Percentiles rank a stretch among this genome's conserved stretches.
phyloP scores from a whole-genome alignment of 345 rosid genomes.

The Luvunga scandens region DNA sequence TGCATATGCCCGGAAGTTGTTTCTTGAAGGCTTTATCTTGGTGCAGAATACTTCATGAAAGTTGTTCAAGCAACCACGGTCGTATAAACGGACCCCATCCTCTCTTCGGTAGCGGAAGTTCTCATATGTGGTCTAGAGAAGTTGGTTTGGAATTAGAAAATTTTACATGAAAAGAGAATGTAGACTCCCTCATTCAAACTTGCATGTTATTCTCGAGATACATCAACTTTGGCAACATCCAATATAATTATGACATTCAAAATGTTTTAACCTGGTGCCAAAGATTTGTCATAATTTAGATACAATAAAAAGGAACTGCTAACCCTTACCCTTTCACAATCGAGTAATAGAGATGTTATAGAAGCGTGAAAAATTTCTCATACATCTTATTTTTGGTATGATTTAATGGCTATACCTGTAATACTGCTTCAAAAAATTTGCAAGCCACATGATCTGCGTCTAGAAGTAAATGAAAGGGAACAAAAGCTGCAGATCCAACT shows the following conservation, averaged over 20 bases:
- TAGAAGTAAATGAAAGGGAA: not conserved
- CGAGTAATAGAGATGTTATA: not conserved
- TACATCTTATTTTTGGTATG: not conserved
- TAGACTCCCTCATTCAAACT: not conserved
- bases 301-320: not conserved
- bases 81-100: conserved; percentile 25
- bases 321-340: not conserved
- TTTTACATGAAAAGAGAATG: not conserved
- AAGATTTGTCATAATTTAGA: not conserved
- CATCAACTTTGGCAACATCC: not conserved
- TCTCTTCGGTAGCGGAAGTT: conserved; percentile 35
- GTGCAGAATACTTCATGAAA: conserved; percentile 45
- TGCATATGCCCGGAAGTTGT: conserved; percentile 34
- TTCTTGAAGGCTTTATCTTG: conserved; percentile 35
- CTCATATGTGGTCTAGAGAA: conserved; percentile 50
- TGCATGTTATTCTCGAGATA: not conserved
- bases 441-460: not conserved
- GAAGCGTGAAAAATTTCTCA: not conserved
- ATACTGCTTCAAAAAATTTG: not conserved
- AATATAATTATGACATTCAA: not conserved
- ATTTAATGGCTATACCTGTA: not conserved
- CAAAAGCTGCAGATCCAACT: not conserved
- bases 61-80: conserved; percentile 38
- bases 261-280: not conserved
- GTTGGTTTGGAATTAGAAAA: conserved; percentile 10